A percentile compares a stretch with the other conserved stretches of the same genome.
These are phyloP conservation scores for Starmerella cellae DNA, from an alignment of 805 yeast species.

Conservation along the genomic window DNA sequence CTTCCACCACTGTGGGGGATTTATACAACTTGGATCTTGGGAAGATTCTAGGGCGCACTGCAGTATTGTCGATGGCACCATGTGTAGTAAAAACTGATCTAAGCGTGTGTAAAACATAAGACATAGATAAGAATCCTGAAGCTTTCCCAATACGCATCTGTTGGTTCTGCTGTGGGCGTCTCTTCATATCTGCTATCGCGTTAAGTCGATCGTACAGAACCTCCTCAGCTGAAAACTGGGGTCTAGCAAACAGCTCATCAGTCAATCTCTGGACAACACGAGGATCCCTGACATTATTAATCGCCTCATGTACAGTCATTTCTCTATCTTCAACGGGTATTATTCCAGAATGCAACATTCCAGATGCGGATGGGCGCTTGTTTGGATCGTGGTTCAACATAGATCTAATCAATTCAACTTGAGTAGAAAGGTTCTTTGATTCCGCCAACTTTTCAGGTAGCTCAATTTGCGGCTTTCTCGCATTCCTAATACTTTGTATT, in stretches of 20 bases:
- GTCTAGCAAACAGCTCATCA: constrained; percentile 70
- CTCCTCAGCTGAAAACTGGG: constrained; percentile 73
- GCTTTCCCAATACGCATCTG: constrained; percentile 1
- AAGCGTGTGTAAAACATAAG: constrained; percentile 48
- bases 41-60: constrained; percentile 47
- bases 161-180: constrained; percentile 12
- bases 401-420: constrained; percentile 51
- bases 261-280: constrained; percentile 92
- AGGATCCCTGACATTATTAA: constrained; percentile 70
- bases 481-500: constrained; percentile 49
- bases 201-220: constrained; percentile 51
- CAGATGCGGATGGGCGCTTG: constrained; percentile 66
- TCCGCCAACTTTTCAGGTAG: constrained; percentile 60
- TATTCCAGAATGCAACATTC: constrained; percentile 63
- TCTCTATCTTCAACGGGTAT: constrained; percentile 85
- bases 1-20: constrained; percentile 56
- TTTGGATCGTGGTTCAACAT: constrained; percentile 69
- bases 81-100: constrained; percentile 56
- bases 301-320: constrained; percentile 74
- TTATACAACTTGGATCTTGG: constrained; percentile 69
- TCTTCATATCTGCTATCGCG: not conserved
- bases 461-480: constrained; percentile 45
- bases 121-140: constrained; percentile 31
- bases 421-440: constrained; percentile 36
- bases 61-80: constrained; percentile 72